Conservation (phyloP, 805 yeast species). For the Suhomyces xylopsoci region DNA sequence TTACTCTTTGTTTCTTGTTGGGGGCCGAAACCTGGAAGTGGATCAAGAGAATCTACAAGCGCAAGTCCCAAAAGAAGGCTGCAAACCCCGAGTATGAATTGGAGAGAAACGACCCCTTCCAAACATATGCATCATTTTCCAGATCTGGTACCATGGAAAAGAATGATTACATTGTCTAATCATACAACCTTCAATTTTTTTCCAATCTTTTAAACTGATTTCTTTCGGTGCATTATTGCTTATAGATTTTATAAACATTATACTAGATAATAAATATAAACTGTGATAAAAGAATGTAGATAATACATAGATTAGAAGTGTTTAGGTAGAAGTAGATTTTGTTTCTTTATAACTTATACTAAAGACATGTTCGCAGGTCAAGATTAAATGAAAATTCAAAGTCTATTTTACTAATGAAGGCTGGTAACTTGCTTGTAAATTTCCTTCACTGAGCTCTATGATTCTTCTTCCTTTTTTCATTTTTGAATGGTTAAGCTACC, state of each 20-base stretch:
- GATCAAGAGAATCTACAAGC: constrained; percentile 54
- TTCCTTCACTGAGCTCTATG: no score
- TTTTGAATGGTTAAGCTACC: no score
- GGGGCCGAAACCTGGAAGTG: constrained; percentile 69
- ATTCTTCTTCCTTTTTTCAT: no score
- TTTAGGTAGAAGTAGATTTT: no score
- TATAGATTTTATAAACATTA: background rate
- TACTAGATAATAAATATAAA: no score
- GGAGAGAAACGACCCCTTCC: constrained; percentile 61
- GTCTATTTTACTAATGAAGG: no score
- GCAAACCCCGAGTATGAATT: constrained; percentile 64
- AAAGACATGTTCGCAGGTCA: no score
- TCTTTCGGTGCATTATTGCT: background rate
- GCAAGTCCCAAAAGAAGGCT: constrained; percentile 28
- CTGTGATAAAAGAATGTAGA: no score
- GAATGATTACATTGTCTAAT: constrained; percentile 2
- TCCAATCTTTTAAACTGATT: background rate
- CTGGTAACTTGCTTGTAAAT: no score
- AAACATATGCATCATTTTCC: constrained; percentile 58
- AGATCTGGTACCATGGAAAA: constrained; percentile 45
- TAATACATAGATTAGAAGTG: no score
- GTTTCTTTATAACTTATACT: no score
- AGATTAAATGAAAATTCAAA: no score
- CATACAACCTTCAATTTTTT: background rate
- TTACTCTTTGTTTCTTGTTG: constrained; percentile 52